Conservation (phyloP, 495 filamentous ascomycete genomes). For the Evernia prunastri region DNA sequence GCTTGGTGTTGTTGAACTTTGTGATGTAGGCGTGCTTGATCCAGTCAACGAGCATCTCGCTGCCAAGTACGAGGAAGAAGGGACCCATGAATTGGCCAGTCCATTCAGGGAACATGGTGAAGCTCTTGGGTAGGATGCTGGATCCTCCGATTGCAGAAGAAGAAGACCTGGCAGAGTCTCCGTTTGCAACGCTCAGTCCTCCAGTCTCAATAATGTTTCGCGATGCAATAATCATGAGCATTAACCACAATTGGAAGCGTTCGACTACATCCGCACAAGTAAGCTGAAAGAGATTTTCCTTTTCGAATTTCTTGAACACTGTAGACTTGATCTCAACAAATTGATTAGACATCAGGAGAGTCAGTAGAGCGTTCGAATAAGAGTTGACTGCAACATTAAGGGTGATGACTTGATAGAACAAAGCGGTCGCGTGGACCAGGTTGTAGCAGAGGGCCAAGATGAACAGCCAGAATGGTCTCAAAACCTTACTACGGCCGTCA, state of each 20-base stretch:
- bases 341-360: constrained; percentile 86
- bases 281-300: constrained; percentile 94
- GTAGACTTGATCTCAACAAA: constrained; percentile 98
- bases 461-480: constrained; percentile 87
- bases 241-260: constrained; percentile 94
- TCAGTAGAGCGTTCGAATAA: constrained; percentile 92
- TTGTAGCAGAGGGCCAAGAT: constrained; percentile 81
- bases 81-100: constrained; percentile 84
- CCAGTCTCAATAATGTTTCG: constrained; percentile 94
- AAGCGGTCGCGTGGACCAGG: constrained; percentile 71
- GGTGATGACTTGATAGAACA: constrained; percentile 97
- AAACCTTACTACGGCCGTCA: constrained; percentile 86
- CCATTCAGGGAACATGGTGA: constrained; percentile 83
- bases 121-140: constrained; percentile 74
- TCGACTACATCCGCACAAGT: constrained; percentile 96
- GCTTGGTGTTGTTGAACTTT: constrained; percentile 96
- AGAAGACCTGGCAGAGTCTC: constrained; percentile 39
- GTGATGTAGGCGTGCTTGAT: constrained; percentile 95
- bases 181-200: constrained; percentile 43
- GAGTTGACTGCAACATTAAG: constrained; percentile 98
- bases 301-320: constrained; percentile 74
- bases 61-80: constrained; percentile 86
- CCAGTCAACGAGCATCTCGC: constrained; percentile 96
- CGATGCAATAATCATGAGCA: constrained; percentile 90
- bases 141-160: constrained; percentile 44